Percentiles rank a stretch among this genome's conserved stretches.
Conservation (phyloP, 768 basidiomycete genomes). For the Pisolithus orientalis region DNA sequence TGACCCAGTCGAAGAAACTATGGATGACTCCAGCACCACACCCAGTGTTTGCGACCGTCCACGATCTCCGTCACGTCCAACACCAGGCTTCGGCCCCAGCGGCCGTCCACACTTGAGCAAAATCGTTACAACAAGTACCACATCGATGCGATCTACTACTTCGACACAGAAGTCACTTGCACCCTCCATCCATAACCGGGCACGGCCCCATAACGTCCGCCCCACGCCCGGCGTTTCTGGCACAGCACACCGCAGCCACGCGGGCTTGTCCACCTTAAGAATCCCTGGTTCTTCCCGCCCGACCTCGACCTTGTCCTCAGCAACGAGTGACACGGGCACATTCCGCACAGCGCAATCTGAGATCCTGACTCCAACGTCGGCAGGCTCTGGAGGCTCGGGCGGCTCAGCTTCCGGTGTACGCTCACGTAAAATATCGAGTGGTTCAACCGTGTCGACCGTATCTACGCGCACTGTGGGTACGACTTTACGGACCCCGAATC, state of each 20-base stretch:
- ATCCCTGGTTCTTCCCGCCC: conserved; percentile 27
- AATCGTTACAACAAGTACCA: conserved; percentile 19
- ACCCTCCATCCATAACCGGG: conserved; percentile 22
- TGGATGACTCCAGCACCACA: not conserved
- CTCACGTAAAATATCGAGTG: conserved; percentile 23
- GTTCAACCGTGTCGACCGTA: conserved; percentile 24
- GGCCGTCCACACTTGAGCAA: conserved; percentile 22
- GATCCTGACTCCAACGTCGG: conserved; percentile 22
- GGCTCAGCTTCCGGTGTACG: conserved; percentile 9
- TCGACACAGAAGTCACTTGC: conserved; percentile 11
- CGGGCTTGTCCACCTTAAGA: conserved; percentile 22
- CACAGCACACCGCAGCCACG: conserved; percentile 4
- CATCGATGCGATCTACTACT: conserved; percentile 18
- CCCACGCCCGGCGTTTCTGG: conserved; percentile 5
- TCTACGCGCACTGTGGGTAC: conserved; percentile 29
- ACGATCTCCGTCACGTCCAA: conserved; percentile 5
- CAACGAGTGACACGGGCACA: conserved; percentile 23
- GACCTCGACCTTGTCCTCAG: conserved; percentile 23
- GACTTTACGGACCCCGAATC: conserved; percentile 4
- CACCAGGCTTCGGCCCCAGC: conserved; percentile 7
- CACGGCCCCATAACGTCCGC: conserved; percentile 6
- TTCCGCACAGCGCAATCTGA: conserved; percentile 28
- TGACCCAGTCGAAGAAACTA: not conserved
- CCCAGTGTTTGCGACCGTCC: not conserved
- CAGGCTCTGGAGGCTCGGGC: conserved; percentile 15